A percentile compares a stretch with the other conserved stretches of the same genome.
These are phyloP conservation scores for Hypoxylon intermedium DNA, from an alignment of 495 filamentous ascomycete genomes.

Conservation along the genomic window DNA sequence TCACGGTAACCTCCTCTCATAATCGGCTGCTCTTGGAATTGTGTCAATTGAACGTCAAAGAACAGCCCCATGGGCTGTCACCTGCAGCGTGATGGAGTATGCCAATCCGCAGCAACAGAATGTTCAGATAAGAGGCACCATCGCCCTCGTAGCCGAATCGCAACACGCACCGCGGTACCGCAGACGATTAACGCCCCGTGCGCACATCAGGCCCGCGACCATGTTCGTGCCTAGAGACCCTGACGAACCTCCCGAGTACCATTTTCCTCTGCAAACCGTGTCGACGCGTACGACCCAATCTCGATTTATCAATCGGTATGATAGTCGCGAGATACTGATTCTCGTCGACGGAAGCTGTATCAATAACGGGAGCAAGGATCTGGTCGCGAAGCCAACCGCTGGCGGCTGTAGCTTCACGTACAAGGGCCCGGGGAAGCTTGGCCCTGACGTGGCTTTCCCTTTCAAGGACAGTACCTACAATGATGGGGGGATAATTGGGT, in stretches of 20 bases:
- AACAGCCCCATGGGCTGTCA: no score
- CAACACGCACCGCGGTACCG: constrained; percentile 6
- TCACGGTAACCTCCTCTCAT: no score
- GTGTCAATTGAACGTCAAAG: no score
- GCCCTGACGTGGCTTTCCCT: constrained; percentile 9
- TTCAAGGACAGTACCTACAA: constrained; percentile 10
- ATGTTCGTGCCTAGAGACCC: constrained; percentile 37
- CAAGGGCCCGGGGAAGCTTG: constrained; percentile 22
- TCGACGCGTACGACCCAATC: constrained; percentile 34
- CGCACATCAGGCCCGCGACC: constrained; percentile 33
- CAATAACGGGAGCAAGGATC: constrained; percentile 42
- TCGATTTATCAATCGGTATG: constrained; percentile 48
- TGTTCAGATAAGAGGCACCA: background rate
- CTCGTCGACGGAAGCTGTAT: constrained; percentile 52
- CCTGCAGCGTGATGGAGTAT: background rate
- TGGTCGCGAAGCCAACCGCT: constrained; percentile 13
- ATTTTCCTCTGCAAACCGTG: constrained; percentile 46
- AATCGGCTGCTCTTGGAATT: no score
- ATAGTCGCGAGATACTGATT: constrained; percentile 50
- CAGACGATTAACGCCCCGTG: constrained; percentile 20
- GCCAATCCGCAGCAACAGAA: background rate
- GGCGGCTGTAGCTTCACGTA: constrained; percentile 51
- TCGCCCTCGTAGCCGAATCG: constrained; percentile 1
- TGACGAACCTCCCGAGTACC: constrained; percentile 39
- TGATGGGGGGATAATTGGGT: constrained; percentile 35